Conservation (phyloP, 2,329 filamentous ascomycete species). For the Gnomoniopsis smithogilvyi region DNA sequence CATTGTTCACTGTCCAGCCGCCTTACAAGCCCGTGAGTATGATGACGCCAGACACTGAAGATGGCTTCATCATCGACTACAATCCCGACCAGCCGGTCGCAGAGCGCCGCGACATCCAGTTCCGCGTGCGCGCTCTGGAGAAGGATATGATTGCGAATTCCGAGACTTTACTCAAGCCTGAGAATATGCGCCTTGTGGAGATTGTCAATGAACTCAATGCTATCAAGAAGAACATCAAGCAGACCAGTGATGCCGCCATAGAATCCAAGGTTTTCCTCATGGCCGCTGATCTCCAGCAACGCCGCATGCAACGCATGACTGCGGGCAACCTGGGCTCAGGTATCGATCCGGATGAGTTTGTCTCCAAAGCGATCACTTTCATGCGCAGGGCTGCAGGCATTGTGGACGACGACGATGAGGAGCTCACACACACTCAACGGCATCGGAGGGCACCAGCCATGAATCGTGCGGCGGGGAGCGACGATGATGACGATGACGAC, state of each 20-base stretch:
- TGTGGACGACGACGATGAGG: constrained; percentile 46
- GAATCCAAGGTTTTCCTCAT: constrained; percentile 84
- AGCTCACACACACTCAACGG: constrained; percentile 48
- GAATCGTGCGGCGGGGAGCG: constrained; percentile 30
- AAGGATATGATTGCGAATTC: constrained; percentile 62
- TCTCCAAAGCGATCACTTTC: constrained; percentile 83
- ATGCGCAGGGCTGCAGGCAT: constrained; percentile 69
- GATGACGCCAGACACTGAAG: constrained; percentile 17
- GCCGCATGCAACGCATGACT: constrained; percentile 71
- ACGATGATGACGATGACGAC: constrained; percentile 59
- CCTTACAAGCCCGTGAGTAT: constrained; percentile 18
- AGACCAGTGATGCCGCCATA: constrained; percentile 86
- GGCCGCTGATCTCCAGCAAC: constrained; percentile 75
- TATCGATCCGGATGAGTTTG: constrained; percentile 86
- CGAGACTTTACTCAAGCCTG: constrained; percentile 66
- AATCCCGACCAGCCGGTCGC: constrained; percentile 80
- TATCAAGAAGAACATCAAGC: constrained; percentile 67
- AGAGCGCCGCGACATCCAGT: constrained; percentile 68
- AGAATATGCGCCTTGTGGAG: constrained; percentile 62
- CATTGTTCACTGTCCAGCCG: background rate
- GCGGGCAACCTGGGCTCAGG: constrained; percentile 71
- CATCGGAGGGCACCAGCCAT: constrained; percentile 31
- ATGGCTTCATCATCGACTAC: constrained; percentile 49
- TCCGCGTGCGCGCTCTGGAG: constrained; percentile 65
- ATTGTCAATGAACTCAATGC: constrained; percentile 65